Percentiles rank a stretch among this genome's conserved stretches.
Conservation (phyloP, 371 early-diverging fungal genomes). For the Smittium mucronatum region DNA sequence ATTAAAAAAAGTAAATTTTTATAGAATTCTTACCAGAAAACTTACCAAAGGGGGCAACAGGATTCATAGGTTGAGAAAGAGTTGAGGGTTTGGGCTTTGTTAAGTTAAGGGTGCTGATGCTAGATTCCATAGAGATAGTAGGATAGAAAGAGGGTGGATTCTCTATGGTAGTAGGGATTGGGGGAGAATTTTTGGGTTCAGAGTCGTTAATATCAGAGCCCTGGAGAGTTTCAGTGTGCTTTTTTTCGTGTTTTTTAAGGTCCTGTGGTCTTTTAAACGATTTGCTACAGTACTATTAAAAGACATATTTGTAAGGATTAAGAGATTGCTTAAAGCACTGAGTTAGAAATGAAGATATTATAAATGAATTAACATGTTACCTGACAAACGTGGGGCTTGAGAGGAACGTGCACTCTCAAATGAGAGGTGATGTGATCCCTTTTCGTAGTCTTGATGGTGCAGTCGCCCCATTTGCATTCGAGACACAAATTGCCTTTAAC, state of each 20-base stretch:
- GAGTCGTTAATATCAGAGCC: too few species aligned
- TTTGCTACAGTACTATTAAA: slow-evolving; percentile 49
- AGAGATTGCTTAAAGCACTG: not conserved
- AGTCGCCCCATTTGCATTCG: slow-evolving; percentile 75
- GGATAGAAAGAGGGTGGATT: too few species aligned
- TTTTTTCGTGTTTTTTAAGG: slow-evolving; percentile 81
- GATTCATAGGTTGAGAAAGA: too few species aligned
- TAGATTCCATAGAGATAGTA: too few species aligned
- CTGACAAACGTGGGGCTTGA: slow-evolving; percentile 70
- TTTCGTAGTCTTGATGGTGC: slow-evolving; percentile 58
- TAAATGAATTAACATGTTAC: slow-evolving; percentile 27
- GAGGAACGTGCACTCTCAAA: slow-evolving; percentile 78
- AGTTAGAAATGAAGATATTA: not conserved
- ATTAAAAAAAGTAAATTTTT: too few species aligned
- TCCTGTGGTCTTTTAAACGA: slow-evolving; percentile 90
- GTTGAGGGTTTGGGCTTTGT: too few species aligned
- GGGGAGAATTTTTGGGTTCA: too few species aligned
- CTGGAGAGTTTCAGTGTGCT: too few species aligned
- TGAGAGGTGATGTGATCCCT: slow-evolving; percentile 92
- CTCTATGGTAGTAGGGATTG: too few species aligned
- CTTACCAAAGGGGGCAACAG: too few species aligned
- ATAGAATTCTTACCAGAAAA: too few species aligned
- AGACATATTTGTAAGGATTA: not conserved
- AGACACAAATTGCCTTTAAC: slow-evolving; percentile 74
- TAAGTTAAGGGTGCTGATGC: too few species aligned